Base-by-base conservation (phyloP, 495 filamentous ascomycete species). In the Penicillium antarcticum region DNA sequence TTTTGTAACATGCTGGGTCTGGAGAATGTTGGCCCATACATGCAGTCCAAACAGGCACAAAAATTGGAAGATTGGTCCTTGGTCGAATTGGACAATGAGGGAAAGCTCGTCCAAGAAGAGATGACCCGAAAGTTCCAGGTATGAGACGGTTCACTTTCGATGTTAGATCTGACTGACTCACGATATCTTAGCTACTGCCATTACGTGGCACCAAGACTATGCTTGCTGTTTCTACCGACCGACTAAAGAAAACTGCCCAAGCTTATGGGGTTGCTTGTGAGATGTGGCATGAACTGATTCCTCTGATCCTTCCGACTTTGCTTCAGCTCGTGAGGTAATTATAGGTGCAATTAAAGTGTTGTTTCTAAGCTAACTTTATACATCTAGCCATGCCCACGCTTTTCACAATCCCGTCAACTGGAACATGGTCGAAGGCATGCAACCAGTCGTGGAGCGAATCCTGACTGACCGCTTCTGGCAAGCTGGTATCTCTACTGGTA, bases 391-490 rank as follows among this genome's bases (percentile, higher is more conserved):
- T 60, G 90, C 92, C 4, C 92, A 97, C 72, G 88, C 91, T n/a
- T 96, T 94, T 56, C 89, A 96, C 63, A 89, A 96, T 57, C 82
- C 91, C 0, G 66, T 73, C 17, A 94, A 90, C 57, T 99, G 94
- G 94, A 78, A 76, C 17, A 77, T 96, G n/a, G 84, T 91, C 10
- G 70, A 74, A 32, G 89, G 96, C 35, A 87, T 92, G 79, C 85
- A 80, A 49, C 72, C 76, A 10, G 82, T 96, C 13, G 85, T 96
- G 24, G 82, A 82, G 29, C 83, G 88, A 5, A 89, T 97, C 40
- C 72, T 99, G 14, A 95, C 91, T 1, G 94, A 99, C 71, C 87
- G 94, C 19, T 97, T 99, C 62, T 99, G 94, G 94, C 94, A 99
- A 79, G 88, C 92, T 13, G 94, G 94, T 13, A 99, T 99, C 35